These are phyloP conservation scores for Massariosphaeria phaeospora DNA, from an alignment of 495 filamentous ascomycete species.

Conservation along the genomic window DNA sequence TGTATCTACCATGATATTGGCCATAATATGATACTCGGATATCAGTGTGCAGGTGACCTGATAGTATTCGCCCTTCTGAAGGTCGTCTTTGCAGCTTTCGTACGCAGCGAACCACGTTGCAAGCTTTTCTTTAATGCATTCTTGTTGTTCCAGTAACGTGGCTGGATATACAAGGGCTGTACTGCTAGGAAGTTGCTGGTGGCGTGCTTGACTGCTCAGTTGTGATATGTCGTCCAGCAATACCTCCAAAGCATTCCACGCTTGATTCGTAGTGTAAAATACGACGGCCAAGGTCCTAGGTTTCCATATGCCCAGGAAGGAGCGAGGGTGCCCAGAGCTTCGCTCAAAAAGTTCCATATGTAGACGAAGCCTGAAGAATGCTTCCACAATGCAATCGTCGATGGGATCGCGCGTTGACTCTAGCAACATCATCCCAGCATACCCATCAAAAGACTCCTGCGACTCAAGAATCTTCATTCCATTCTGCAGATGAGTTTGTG, in stretches of 20 bases:
- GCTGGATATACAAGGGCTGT: no score
- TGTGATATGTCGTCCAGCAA: not conserved
- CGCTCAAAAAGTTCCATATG: slow-evolving; percentile 13
- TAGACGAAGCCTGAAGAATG: slow-evolving; percentile 4
- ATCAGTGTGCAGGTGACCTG: slow-evolving; percentile 40
- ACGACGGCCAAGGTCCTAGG: no score
- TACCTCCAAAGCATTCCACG: slow-evolving; percentile 1
- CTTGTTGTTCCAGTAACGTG: not conserved
- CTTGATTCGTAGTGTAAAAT: not conserved
- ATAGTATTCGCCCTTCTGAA: not conserved
- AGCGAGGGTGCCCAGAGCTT: not conserved
- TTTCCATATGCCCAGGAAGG: not conserved
- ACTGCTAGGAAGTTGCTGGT: not conserved
- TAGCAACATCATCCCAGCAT: slow-evolving; percentile 61
- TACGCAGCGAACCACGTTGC: not conserved
- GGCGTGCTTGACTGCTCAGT: not conserved
- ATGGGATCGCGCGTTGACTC: not conserved
- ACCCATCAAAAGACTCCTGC: slow-evolving; percentile 52
- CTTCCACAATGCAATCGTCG: slow-evolving; percentile 12
- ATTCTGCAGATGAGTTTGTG: slow-evolving; percentile 43
- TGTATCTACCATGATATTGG: slow-evolving; percentile 45
- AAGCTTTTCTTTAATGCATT: not conserved
- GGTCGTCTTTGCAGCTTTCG: not conserved
- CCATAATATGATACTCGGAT: slow-evolving; percentile 46
- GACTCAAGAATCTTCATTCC: slow-evolving; percentile 31